Conservation (phyloP, 2,329 filamentous ascomycete species). For the Aspergillus luchuensis region DNA sequence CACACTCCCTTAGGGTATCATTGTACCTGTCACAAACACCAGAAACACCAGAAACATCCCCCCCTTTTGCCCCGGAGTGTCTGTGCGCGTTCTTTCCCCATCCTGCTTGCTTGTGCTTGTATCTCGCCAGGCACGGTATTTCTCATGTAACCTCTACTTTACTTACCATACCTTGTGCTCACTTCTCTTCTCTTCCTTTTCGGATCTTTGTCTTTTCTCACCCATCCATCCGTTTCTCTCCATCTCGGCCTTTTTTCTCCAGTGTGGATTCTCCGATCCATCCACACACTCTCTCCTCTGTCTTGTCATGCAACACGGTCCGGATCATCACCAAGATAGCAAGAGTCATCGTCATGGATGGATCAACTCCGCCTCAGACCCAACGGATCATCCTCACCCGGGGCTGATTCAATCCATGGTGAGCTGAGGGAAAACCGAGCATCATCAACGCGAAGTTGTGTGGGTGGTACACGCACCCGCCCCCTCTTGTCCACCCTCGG, state of each 20-base stretch:
- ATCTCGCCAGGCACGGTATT: neutral
- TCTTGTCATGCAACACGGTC: neutral
- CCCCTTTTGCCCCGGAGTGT: neutral
- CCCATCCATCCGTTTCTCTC: neutral
- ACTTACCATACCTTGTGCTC: constrained; percentile 8
- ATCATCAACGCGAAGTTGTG: neutral
- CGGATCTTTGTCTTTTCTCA: neutral
- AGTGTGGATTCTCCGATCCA: neutral
- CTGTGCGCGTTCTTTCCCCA: neutral
- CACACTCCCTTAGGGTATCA: neutral
- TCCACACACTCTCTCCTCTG: no score
- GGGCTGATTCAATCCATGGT: neutral
- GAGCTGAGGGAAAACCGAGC: neutral
- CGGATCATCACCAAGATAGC: neutral
- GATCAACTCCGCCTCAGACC: neutral
- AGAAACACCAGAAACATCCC: neutral
- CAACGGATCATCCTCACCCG: constrained; percentile 12
- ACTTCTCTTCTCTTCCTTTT: neutral
- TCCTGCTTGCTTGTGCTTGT: neutral
- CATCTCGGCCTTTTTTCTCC: constrained; percentile 1
- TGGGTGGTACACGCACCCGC: neutral
- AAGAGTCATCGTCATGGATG: neutral
- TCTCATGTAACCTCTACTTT: neutral
- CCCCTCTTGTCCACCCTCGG: neutral
- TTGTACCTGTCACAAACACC: neutral